Percentiles rank a stretch among this genome's conserved stretches.
phyloP scores from a whole-genome alignment of 2,329 filamentous ascomycete genomes.

The Fusarium sp. region DNA sequence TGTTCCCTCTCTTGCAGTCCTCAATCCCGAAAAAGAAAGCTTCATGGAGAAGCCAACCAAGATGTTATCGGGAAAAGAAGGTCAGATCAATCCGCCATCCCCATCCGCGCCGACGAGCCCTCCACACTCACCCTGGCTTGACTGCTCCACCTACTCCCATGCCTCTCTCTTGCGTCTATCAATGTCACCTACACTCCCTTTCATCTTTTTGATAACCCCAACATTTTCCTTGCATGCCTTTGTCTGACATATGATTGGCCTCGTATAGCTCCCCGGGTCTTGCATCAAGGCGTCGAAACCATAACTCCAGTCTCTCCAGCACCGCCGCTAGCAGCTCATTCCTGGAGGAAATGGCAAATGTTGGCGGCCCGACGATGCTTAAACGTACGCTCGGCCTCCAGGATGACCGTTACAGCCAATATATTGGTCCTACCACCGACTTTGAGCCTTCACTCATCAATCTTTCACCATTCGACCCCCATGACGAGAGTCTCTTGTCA shows the following conservation, averaged over 20 bases:
- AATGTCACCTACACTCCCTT: conserved; percentile 31
- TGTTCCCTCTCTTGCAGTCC: conserved; percentile 84
- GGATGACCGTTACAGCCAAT: conserved; percentile 81
- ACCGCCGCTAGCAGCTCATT: conserved; percentile 71
- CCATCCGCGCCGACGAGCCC: conserved; percentile 25
- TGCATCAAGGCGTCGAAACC: conserved; percentile 61
- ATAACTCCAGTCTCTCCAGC: conserved; percentile 69
- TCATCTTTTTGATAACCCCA: conserved; percentile 33
- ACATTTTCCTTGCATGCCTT: conserved; percentile 43
- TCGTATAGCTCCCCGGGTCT: conserved; percentile 66
- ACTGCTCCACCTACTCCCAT: conserved; percentile 30
- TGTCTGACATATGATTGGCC: conserved; percentile 62
- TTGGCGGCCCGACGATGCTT: conserved; percentile 72
- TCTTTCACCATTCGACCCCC: conserved; percentile 80
- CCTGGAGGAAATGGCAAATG: conserved; percentile 76
- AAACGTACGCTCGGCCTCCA: conserved; percentile 80
- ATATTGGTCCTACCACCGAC: conserved; percentile 84
- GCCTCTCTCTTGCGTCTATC: conserved; percentile 38
- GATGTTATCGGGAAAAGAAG: conserved; percentile 74
- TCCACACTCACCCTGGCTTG: conserved; percentile 36
- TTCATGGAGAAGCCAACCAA: conserved; percentile 71
- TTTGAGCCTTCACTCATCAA: conserved; percentile 87
- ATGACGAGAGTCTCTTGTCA: conserved; percentile 81
- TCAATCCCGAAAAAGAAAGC: conserved; percentile 81
- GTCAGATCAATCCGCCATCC: conserved; percentile 59